A percentile compares a stretch with the other conserved stretches of the same genome.
Evolutionary conservation across 2,329 filamentous ascomycete genomes (phyloP).

Genomic region (Peltaster fructicola): DNA sequence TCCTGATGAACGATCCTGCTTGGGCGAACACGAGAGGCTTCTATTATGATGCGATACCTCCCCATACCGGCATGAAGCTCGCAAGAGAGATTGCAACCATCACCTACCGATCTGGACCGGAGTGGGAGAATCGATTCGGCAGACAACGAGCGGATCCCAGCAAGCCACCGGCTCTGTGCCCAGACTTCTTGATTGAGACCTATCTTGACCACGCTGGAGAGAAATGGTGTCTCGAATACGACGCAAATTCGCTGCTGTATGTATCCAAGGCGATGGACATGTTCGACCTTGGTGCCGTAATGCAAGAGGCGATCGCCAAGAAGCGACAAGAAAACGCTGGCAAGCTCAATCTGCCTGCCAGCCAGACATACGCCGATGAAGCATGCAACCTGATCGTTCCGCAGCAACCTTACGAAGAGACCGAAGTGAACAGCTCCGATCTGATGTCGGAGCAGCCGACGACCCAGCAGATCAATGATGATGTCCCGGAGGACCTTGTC

Average conservation of each 20-base stretch:
- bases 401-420: conserved; percentile 70
- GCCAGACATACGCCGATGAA: conserved; percentile 20
- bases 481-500: conserved; percentile 64
- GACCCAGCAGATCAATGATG: conserved; percentile 20
- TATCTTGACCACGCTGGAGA: conserved; percentile 96
- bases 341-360: conserved; percentile 29
- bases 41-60: conserved; percentile 66
- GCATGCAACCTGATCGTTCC: conserved; percentile 71
- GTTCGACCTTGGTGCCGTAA: conserved; percentile 68
- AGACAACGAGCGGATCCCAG: conserved; percentile 68
- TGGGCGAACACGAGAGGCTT: conserved; percentile 72
- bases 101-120: conserved; percentile 87
- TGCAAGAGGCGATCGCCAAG: conserved; percentile 44
- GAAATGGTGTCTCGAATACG: conserved; percentile 94
- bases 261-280: conserved; percentile 98
- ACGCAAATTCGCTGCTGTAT: conserved; percentile 87
- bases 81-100: conserved; percentile 94
- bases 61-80: conserved; percentile 94
- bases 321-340: conserved; percentile 45
- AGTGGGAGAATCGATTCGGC: conserved; percentile 94
- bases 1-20: conserved; percentile 96
- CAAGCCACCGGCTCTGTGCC: conserved; percentile 82
- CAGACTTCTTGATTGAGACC: conserved; percentile 93
- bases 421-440: conserved; percentile 37
- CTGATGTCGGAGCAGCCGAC: conserved; percentile 16